Evolutionary conservation across 371 early-diverging fungal genomes (phyloP), one percentile per base, ranked within the genome.

Genomic region (Mucor lusitanicus): DNA sequence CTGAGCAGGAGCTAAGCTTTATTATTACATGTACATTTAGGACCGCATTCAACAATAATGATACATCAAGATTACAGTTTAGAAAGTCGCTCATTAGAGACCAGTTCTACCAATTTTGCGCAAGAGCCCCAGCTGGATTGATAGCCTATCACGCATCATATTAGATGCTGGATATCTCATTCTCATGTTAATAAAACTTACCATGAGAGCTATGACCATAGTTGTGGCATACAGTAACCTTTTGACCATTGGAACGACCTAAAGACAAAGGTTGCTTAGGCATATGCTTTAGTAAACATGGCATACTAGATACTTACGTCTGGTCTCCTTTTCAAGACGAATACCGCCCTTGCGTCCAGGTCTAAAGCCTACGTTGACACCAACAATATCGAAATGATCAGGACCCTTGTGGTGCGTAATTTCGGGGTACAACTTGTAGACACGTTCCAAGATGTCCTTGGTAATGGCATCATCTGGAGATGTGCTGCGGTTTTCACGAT

Each of bases 301-400:
- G 6, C 35, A 23, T 57, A 30, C 6, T 28, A 13, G 19, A 19
- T 65, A 77, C 78, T 80, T 85, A 80, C 85, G 74, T 57, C 72
- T 67, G 19, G 72, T 74, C 54, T 92, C 88, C 6, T 85, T 85
- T 63, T 93, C 92, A 30, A 91, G 63, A 15, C 94, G 87, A 19
- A 90, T 84, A 17, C 93, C 93, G 44, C 82, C 89, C 30, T 80
- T 67, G n/a, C 94, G 80, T 3, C 86, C 82, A 13, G 94, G 93
- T 23, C 93, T 80, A 61, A 92, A 83, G 19, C 94, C 93, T 28
- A 91, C 93, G 44, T 77, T 82, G 54, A 87, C 79, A 33, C 84
- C 76, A 3, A 92, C 69, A 53, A 94, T 85, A 21, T 89, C 85
- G 28, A 86, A 77, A 9, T 78, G 63, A 19, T 85, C 73, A 30